Base-by-base conservation (phyloP, 805 yeast genomes). In the Metschnikowia peoriensis region DNA sequence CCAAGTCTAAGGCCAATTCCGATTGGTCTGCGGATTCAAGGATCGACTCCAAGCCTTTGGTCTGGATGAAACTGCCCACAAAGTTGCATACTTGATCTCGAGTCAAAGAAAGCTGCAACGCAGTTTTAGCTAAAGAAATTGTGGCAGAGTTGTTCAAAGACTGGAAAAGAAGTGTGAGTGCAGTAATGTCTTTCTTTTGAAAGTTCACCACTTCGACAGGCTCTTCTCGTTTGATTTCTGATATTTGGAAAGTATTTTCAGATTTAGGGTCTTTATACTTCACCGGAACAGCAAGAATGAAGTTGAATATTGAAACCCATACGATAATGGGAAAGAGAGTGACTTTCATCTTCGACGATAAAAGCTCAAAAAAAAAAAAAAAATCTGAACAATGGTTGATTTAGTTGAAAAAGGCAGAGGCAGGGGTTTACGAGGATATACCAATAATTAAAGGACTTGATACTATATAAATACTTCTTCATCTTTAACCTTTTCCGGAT, bases 1-100 rank as follows among this genome's bases (percentile, higher is more conserved):
- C 59, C 44, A 68, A 57, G 48, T 68, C 71, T 43, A 65, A 60
- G 3, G 64, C 65, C 43, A 67, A 60, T 8, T 63, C 63, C 9
- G 70, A 66, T 34, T 62, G 52, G 43, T 66, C 70, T 27, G 65
- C 66, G 5, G 66, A 60, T 27, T 37, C 38, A 41, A 68, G 57
- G 28, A 68, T 51, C 44, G 56, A 58, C 2, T 60, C 50, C 46
- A 67, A 61, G 48, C 66, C 62, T 38, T 57, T 60, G 10, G 58
- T 41, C 41, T 63, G 54, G 34, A 68, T 50, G 44, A 66, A 64
- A 10, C 54, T 61, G 37, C 59, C 68, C 49, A 63, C 59, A 32
- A 63, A 67, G 32, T 57, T 52, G 22, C 60, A 63, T 32, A 64
- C 59, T 32, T 61, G 62, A 17, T 61, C 61, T 47, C 67, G 67